Base-by-base conservation (phyloP, 129 eudicot species). In the Lonicera japonica region DNA sequence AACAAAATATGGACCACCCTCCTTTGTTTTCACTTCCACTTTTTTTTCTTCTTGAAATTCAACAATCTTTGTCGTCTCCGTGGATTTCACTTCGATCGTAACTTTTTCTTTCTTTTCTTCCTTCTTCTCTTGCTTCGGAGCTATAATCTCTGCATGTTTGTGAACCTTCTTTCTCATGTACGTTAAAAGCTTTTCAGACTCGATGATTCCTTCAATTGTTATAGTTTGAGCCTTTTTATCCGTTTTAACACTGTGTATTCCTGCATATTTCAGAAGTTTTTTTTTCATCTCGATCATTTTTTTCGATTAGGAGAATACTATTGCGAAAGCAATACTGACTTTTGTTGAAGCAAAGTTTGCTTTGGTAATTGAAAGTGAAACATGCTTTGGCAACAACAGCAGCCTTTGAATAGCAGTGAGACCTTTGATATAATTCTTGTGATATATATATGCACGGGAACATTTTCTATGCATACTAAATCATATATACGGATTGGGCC, bases 171-270 rank as follows among this genome's bases (percentile, higher is more conserved):
- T 73, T 67, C 63, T 69, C 80, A 88, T 88, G 63, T 85, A 83
- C 8, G n/a, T n/a, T n/a, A n/a, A n/a, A n/a, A n/a, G n/a, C n/a
- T n/a, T n/a, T n/a, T n/a, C n/a, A n/a, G n/a, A n/a, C n/a, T n/a
- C n/a, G n/a, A 94, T 65, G 40, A 65, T 76, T 56, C 96, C 96
- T 74, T 88, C 92, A 8, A 94, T 67, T n/a, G 81, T 71, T 23
- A 94, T 72, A 0, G 82, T 85, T 52, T 94, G 95, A 20, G 95
- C 87, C 62, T 94, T 94, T 40, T 70, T 72, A 66, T 94, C 89
- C 2, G 91, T 78, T 64, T 80, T 94, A 4, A 88, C 92, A 70
- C 79, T 77, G 58, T 94, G 81, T 59, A 94, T 85, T 21, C 84
- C 95, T 92, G 81, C 66, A 63, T 17, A 62, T 55, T 53, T 9